Base-by-base conservation (phyloP, 345 rosid genomes). In the Rubroshorea leprosula region DNA sequence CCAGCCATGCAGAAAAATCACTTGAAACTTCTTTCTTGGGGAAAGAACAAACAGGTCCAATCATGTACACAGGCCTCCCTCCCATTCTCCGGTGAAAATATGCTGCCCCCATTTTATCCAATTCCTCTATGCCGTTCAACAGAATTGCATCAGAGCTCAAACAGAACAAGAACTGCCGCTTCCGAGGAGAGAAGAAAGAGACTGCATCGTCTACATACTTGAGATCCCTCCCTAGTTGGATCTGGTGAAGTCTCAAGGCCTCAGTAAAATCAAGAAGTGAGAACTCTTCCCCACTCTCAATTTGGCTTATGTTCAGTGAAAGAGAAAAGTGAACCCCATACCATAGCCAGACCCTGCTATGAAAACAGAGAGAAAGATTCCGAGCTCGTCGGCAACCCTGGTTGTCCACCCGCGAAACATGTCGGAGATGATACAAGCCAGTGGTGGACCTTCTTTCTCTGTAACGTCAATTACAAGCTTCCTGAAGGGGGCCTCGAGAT, bases 391-490 rank as follows among this genome's bases (percentile, higher is more conserved):
- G n/a, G 63, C 64, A 46, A 68, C 67, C 9, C 57, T 62, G 14
- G 56, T 41, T 2, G 72, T 53, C 72, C 68, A 62, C 1, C 57
- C 67, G 15, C 55, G 26, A 58, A 68, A 56, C 63, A 51, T 38
- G 41, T 58, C 41, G 2, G 64, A 58, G 35, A 63, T 13, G 9
- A 69, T 20, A 54, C 68, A 46, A 5, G 38, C 31, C 2, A 56
- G 68, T 2, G n/a, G n/a, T n/a, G n/a, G n/a, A n/a, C n/a, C n/a
- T n/a, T n/a, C n/a, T n/a, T n/a, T n/a, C n/a, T n/a, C n/a, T n/a
- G 51, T 44, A 3, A 63, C 57, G 29, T 52, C 54, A 2, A 14
- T 5, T 7, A 57, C 23, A n/a, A 69, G 63, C 17, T 52, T 39
- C 48, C 46, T 29, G 49, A 57, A 51, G 12, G 56, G 49, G 9